Percentiles rank a stretch among this genome's conserved stretches.
Conservation (phyloP, 257 asterid genomes). For the Euphrasia confusa region DNA sequence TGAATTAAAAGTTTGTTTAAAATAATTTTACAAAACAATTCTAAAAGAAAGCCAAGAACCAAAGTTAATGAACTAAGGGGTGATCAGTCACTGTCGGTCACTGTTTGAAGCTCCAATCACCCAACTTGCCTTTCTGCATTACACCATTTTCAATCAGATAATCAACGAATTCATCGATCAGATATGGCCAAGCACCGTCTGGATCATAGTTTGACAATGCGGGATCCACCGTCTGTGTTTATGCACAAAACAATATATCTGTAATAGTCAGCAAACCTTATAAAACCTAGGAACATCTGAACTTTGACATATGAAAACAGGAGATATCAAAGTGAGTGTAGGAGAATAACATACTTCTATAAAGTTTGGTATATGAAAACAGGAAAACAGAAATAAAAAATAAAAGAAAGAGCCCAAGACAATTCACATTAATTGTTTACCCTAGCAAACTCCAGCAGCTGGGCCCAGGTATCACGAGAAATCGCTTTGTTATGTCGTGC, state of each 20-base stretch:
- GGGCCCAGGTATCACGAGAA: conserved; percentile 98
- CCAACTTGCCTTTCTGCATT: conserved; percentile 56
- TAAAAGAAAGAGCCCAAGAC: conserved; percentile 7
- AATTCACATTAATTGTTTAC: conserved; percentile 35
- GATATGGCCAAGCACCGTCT: conserved; percentile 99
- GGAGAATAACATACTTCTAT: too few species aligned
- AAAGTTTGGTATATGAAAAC: neutral
- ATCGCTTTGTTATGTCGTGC: conserved; percentile 95
- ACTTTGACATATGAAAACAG: neutral
- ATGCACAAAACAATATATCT: neutral
- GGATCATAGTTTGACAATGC: conserved; percentile 83
- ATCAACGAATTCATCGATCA: conserved; percentile 94
- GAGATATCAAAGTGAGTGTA: neutral
- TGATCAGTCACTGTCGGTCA: conserved; percentile 35
- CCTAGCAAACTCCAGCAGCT: conserved; percentile 92
- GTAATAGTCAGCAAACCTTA: conserved; percentile 2
- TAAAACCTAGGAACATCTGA: neutral
- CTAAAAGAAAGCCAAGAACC: conserved; percentile 16
- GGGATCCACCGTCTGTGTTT: conserved; percentile 80
- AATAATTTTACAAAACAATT: conserved; percentile 30
- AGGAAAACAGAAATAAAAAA: neutral
- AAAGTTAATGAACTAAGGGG: conserved; percentile 4
- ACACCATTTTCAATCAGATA: conserved; percentile 67
- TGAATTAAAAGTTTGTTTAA: neutral
- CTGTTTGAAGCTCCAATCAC: conserved; percentile 62